These are phyloP conservation scores for Fraxinus sp. DNA, from an alignment of 305 asterid genomes.

Conservation along the genomic window DNA sequence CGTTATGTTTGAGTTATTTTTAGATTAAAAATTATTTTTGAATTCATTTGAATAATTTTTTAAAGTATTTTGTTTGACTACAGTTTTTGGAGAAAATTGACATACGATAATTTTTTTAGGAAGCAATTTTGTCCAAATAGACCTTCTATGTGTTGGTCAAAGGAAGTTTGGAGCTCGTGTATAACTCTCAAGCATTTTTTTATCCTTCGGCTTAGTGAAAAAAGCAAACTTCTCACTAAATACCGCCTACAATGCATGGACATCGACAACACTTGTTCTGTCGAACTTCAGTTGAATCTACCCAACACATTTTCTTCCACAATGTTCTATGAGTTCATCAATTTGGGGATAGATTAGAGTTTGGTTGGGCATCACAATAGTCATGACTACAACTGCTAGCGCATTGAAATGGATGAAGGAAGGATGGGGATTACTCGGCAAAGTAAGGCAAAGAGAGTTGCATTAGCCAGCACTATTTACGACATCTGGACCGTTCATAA, in stretches of 20 bases:
- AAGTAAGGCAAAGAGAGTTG: too few species aligned
- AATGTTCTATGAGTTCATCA: background rate
- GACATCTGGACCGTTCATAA: too few species aligned
- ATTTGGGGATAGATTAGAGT: background rate
- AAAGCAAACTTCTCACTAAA: background rate
- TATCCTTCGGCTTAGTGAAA: background rate
- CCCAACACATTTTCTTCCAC: background rate
- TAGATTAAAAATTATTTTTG: background rate
- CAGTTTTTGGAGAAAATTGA: background rate
- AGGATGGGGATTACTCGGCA: too few species aligned
- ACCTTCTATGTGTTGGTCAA: too few species aligned
- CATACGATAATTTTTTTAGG: too few species aligned
- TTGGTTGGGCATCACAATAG: background rate
- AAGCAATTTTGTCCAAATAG: too few species aligned
- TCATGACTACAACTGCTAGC: background rate
- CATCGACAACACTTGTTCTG: background rate
- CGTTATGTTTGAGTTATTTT: background rate
- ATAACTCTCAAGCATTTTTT: too few species aligned
- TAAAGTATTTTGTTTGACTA: too few species aligned
- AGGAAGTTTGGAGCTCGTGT: too few species aligned
- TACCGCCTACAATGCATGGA: background rate
- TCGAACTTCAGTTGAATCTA: background rate
- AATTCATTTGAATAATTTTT: background rate
- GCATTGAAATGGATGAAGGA: background rate
- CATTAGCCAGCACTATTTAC: too few species aligned